phyloP scores from a whole-genome alignment of 805 yeast genomes.

The Cyberlindnera meyerae region DNA sequence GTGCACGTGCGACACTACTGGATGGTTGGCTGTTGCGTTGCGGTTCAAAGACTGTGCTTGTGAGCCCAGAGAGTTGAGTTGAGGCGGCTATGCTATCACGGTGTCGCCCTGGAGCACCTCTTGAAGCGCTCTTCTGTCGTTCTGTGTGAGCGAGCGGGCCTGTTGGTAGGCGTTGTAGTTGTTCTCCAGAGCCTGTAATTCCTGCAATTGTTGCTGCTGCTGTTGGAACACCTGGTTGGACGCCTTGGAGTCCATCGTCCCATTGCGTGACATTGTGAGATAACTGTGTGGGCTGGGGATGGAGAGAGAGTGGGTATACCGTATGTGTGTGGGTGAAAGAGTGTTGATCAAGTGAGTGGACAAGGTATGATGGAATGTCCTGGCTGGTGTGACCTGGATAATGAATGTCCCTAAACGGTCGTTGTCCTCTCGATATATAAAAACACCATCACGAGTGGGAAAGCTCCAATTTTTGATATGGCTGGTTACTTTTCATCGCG shows the following conservation, averaged over 20 bases:
- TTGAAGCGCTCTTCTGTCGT: conserved; percentile 23
- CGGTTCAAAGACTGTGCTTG: conserved; percentile 5
- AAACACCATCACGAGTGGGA: too few species aligned
- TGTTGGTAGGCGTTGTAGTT: conserved; percentile 36
- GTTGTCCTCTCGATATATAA: too few species aligned
- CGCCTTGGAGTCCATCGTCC: conserved; percentile 33
- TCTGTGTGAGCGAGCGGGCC: conserved; percentile 38
- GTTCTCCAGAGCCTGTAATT: conserved; percentile 39
- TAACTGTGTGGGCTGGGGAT: too few species aligned
- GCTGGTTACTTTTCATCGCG: neutral
- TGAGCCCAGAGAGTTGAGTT: conserved; percentile 7
- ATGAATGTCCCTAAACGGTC: too few species aligned
- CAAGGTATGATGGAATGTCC: too few species aligned
- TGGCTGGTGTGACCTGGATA: too few species aligned
- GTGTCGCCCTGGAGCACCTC: conserved; percentile 12
- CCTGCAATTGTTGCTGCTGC: conserved; percentile 41
- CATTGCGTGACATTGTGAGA: conserved; percentile 28
- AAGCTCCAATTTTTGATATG: too few species aligned
- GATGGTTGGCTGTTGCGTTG: too few species aligned
- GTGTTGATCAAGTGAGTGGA: too few species aligned
- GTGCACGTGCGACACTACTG: neutral
- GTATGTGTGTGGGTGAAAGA: too few species aligned
- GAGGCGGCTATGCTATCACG: conserved; percentile 11
- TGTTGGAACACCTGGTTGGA: conserved; percentile 39
- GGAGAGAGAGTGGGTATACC: too few species aligned